Percentiles rank a stretch among this genome's conserved stretches.
These are phyloP conservation scores for Chaetomium sp. DNA, from an alignment of 2,329 filamentous ascomycete genomes.

Conservation along the genomic window DNA sequence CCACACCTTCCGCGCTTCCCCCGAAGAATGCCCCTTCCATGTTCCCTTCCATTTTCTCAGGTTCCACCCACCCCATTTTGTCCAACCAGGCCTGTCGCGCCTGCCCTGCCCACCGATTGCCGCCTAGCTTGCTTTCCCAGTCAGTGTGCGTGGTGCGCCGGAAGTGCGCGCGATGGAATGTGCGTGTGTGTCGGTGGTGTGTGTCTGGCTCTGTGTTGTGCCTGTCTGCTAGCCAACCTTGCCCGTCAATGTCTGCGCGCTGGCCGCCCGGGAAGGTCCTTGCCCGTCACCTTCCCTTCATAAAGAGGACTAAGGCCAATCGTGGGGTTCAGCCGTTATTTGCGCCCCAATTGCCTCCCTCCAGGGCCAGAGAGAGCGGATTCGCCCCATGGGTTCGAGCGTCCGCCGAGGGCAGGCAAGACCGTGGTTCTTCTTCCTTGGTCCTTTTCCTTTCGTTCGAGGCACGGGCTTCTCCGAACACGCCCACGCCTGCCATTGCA, in stretches of 20 bases:
- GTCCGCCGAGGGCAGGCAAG: constrained; percentile 8
- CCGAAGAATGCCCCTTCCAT: constrained; percentile 8
- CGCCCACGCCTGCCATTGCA: neutral
- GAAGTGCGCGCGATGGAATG: neutral
- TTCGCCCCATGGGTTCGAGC: constrained; percentile 10
- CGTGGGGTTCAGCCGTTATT: constrained; percentile 13
- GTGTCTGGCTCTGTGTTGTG: neutral
- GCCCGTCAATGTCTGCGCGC: neutral
- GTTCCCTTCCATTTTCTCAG: constrained; percentile 6
- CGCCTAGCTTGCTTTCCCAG: neutral
- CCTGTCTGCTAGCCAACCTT: neutral
- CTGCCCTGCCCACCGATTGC: neutral
- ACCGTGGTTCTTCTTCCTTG: constrained; percentile 6
- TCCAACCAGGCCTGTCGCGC: neutral
- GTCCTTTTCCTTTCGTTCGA: neutral
- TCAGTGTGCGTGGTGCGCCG: neutral
- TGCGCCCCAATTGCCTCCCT: constrained; percentile 15
- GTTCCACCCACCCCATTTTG: constrained; percentile 9
- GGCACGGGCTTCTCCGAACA: constrained; percentile 1
- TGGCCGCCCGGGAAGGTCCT: neutral
- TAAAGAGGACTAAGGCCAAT: constrained; percentile 14
- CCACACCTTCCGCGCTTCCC: constrained; percentile 18
- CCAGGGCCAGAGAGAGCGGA: constrained; percentile 1
- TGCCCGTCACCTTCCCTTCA: constrained; percentile 10
- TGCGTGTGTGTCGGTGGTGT: neutral